phyloP scores from a whole-genome alignment of 805 yeast species.

The Naumovozyma castellii region DNA sequence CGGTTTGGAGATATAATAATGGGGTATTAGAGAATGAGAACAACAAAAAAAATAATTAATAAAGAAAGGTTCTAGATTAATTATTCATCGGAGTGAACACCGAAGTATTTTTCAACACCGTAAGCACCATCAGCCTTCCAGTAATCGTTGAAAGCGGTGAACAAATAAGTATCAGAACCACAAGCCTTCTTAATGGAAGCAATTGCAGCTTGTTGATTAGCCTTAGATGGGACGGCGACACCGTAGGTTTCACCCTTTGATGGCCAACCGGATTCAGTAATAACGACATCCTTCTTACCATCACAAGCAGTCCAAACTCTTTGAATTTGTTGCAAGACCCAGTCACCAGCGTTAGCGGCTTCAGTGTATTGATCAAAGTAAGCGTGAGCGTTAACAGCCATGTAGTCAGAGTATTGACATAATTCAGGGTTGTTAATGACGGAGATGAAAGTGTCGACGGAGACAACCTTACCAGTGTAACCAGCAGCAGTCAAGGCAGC shows the following conservation, averaged over 20 bases:
- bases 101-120: conserved; percentile 80
- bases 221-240: conserved; percentile 69
- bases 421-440: conserved; percentile 88
- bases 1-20: no score
- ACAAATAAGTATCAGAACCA: conserved; percentile 64
- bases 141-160: conserved; percentile 78
- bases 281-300: conserved; percentile 61
- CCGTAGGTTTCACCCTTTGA: conserved; percentile 73
- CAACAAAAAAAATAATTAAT: conserved; percentile 4
- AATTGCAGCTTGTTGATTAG: conserved; percentile 70
- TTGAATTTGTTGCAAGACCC: conserved; percentile 85
- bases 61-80: background rate
- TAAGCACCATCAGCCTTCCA: conserved; percentile 78
- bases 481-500: conserved; percentile 69
- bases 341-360: conserved; percentile 76
- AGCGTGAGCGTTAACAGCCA: conserved; percentile 95
- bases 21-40: background rate
- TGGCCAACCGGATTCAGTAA: conserved; percentile 98
- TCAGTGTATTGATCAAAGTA: conserved; percentile 82
- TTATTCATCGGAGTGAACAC: conserved; percentile 37
- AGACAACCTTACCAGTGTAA: conserved; percentile 85
- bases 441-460: conserved; percentile 95
- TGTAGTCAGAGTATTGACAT: conserved; percentile 81
- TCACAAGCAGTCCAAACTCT: conserved; percentile 81
- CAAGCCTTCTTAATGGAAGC: conserved; percentile 48